Conservation (phyloP, 1,284 basidiomycete species). For the Cerrena zonata region DNA sequence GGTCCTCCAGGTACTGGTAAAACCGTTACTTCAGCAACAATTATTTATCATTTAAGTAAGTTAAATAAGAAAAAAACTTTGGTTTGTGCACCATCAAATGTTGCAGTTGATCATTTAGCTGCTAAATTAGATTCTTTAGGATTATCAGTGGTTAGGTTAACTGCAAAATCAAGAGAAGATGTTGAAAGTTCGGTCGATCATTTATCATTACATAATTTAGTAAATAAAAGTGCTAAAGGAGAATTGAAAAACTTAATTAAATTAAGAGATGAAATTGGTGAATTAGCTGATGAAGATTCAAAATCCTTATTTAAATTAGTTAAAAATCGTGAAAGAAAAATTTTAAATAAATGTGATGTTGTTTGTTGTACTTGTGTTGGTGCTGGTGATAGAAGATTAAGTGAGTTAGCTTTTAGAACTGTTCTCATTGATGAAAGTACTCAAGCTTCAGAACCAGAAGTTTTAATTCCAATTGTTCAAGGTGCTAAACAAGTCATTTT, state of each 20-base stretch:
- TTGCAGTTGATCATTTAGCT: constrained; percentile 97
- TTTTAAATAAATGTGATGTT: constrained; percentile 90
- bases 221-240: constrained; percentile 89
- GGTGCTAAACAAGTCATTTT: constrained; percentile 98
- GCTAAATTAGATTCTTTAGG: constrained; percentile 98
- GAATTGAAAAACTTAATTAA: constrained; percentile 97
- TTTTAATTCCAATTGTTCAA: constrained; percentile 97
- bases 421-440: constrained; percentile 99
- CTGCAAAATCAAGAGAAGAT: constrained; percentile 96
- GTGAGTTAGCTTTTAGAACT: constrained; percentile 96
- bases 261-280: constrained; percentile 95
- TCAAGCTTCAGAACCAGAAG: constrained; percentile 98
- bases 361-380: constrained; percentile 99
- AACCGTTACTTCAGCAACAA: constrained; percentile 98
- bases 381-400: constrained; percentile 90
- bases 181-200: constrained; percentile 90
- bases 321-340: constrained; percentile 94
- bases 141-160: constrained; percentile 93
- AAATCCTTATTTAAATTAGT: constrained; percentile 96
- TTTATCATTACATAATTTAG: constrained; percentile 94
- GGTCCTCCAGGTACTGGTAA: constrained; percentile 98
- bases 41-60: constrained; percentile 97
- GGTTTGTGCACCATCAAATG: constrained; percentile 98
- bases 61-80: constrained; percentile 99
- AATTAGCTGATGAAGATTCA: constrained; percentile 92